Evolutionary conservation across 495 filamentous ascomycete species (phyloP).

Genomic region (Collariella sp.): DNA sequence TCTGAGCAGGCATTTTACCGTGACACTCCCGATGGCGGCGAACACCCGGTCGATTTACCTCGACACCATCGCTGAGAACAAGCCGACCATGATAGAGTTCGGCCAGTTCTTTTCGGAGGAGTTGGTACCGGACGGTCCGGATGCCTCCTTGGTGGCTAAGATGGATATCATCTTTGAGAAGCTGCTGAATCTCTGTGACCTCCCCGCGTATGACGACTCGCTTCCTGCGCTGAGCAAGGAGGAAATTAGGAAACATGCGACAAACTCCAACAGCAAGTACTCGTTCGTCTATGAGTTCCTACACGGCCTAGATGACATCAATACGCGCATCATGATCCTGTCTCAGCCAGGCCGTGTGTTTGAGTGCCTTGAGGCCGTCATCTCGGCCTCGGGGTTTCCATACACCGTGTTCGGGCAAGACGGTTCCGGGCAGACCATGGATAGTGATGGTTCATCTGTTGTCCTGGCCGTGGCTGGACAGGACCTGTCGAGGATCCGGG

Average conservation of each 20-base stretch:
- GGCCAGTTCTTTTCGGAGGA: conserved; percentile 20
- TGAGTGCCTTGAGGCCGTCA: conserved; percentile 32
- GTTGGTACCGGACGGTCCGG: conserved; percentile 16
- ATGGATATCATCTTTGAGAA: conserved; percentile 32
- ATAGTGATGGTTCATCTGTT: conserved; percentile 14
- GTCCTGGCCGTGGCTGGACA: conserved; percentile 16
- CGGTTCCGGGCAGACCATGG: not conserved
- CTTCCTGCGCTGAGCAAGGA: conserved; percentile 21
- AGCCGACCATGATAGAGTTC: conserved; percentile 28
- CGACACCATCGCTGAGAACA: conserved; percentile 29
- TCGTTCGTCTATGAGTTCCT: conserved; percentile 39
- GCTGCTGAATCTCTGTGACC: conserved; percentile 36
- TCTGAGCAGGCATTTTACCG: conserved; percentile 20
- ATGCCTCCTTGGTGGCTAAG: conserved; percentile 20
- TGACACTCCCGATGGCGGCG: conserved; percentile 37
- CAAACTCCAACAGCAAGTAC: conserved; percentile 38
- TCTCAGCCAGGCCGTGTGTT: conserved; percentile 29
- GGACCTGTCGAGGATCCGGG: conserved; percentile 12
- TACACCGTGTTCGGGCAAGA: conserved; percentile 16
- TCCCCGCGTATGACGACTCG: conserved; percentile 32
- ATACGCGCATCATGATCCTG: conserved; percentile 34
- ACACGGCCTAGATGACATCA: conserved; percentile 20
- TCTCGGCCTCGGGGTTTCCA: conserved; percentile 21
- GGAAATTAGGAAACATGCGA: conserved; percentile 31
- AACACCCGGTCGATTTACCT: conserved; percentile 33